Evolutionary conservation across 2,329 filamentous ascomycete genomes (phyloP), one percentile per base, ranked within the genome.

Genomic region (Monosporascus ibericus): DNA sequence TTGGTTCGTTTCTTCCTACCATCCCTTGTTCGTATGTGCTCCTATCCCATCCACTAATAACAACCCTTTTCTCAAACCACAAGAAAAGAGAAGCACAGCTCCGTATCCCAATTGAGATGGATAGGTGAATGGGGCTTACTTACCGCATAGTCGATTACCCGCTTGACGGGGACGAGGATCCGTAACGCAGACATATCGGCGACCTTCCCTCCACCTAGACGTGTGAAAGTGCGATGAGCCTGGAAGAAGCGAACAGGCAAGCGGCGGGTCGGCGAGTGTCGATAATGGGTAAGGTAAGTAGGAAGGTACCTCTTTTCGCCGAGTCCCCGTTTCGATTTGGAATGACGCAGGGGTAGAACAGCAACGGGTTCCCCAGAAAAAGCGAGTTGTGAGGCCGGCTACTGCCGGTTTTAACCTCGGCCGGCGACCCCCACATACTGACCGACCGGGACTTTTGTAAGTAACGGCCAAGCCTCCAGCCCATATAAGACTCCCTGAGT

Each of bases 81-180:
- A 11, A 34, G 2, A 34, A 34, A 1, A 14, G 9, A 14, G 30
- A 5, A 34, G 30, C 11, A 14, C 9, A 34, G 30, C 30, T 34
- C 30, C 11, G 30, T 9, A 34, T 14, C 30, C 30, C 30, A 34
- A 14, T 34, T 34, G 30, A 34, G 30, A 34, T 34, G 5, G 9
- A 14, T 14, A 34, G 30, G 9, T 34, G 30, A 34, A 5, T 9
- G 9, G 11, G 30, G 9, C 30, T 34, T 34, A 11, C 84, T 68
- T 75, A 90, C 87, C 63, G 88, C 87, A 81, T 90, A 91, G 80
- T 92, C 88, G 76, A 92, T 90, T 48, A 92, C 88, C 82, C 88
- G 77, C 77, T 92, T 92, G 47, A 92, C 76, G 71, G 88, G 88
- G 3, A 92, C 87, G 57, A 92, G 79, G 71, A 92, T 91, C 69